phyloP scores from a whole-genome alignment of 148 eudicot species.

The Rhododendron kiyosumense region DNA sequence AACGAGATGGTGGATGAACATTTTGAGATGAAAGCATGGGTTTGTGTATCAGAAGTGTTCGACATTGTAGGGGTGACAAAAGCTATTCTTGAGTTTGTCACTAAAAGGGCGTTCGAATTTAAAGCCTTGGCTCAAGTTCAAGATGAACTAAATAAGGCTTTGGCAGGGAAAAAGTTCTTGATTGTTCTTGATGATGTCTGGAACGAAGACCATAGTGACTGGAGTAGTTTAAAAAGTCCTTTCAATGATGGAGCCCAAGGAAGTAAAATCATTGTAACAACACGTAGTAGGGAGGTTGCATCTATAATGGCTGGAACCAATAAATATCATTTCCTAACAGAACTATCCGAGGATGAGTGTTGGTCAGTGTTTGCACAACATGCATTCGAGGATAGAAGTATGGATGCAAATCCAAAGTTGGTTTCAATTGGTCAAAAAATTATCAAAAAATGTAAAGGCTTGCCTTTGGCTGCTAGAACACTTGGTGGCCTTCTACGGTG shows the following conservation, averaged over 20 bases:
- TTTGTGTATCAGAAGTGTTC: constrained; percentile 17
- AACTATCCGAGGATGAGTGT: constrained; percentile 10
- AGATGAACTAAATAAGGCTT: background rate
- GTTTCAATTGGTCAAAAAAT: constrained; percentile 10
- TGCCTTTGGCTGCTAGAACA: constrained; percentile 19
- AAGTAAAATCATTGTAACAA: constrained; percentile 26
- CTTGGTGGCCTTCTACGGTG: constrained; percentile 13
- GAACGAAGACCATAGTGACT: background rate
- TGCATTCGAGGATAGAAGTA: constrained; percentile 1
- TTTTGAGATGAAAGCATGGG: constrained; percentile 21
- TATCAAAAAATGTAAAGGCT: constrained; percentile 17
- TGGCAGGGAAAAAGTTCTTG: background rate
- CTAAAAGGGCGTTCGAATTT: background rate
- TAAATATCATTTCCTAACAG: background rate
- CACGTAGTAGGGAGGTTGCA: constrained; percentile 11
- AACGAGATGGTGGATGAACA: background rate
- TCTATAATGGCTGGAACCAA: background rate
- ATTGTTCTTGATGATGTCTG: no score
- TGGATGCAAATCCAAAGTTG: background rate
- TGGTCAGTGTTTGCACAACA: constrained; percentile 15
- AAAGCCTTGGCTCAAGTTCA: background rate
- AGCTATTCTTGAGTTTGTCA: constrained; percentile 12
- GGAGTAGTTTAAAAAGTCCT: constrained; percentile 11
- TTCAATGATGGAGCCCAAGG: constrained; percentile 12
- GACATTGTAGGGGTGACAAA: constrained; percentile 14